Evolutionary conservation across 208 protist genomes (phyloP).

Genomic region (Borovskyia barvae): DNA sequence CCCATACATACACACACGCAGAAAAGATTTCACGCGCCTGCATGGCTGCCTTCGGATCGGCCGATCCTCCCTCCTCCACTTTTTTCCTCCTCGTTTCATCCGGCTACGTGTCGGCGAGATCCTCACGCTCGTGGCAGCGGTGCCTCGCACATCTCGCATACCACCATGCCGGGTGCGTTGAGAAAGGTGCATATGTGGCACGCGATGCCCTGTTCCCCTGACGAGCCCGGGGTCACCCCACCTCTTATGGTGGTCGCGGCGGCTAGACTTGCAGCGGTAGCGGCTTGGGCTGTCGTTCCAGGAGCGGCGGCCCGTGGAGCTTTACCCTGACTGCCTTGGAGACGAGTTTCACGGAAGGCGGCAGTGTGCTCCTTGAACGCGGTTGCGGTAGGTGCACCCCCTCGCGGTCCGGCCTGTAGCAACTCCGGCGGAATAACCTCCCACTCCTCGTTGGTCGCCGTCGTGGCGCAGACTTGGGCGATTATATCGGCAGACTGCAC

Average conservation of each 20-base stretch:
- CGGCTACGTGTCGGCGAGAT: no score
- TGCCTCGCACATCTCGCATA: slow-evolving; percentile 85
- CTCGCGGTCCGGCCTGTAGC: slow-evolving; percentile 14
- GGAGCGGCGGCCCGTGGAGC: not conserved
- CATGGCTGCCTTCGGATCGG: no score
- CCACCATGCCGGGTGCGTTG: slow-evolving; percentile 53
- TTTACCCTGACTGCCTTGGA: slow-evolving; percentile 19
- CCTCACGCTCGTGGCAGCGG: slow-evolving; percentile 25
- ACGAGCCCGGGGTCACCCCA: not conserved
- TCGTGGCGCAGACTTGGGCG: slow-evolving; percentile 25
- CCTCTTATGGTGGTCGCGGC: not conserved
- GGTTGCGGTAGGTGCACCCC: slow-evolving; percentile 5
- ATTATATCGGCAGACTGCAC: slow-evolving; percentile 57
- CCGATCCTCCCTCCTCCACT: no score
- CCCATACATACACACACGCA: no score
- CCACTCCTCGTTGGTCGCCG: slow-evolving; percentile 44
- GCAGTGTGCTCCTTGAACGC: slow-evolving; percentile 19
- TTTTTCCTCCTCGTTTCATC: no score
- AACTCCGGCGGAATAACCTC: slow-evolving; percentile 60
- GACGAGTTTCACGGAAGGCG: slow-evolving; percentile 44
- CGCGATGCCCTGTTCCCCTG: slow-evolving; percentile 25
- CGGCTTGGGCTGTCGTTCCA: not conserved
- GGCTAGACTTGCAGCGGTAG: not conserved
- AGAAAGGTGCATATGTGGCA: slow-evolving; percentile 79
- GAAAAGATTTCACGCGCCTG: no score